These are phyloP conservation scores for Rhizopus stolonifer DNA, from an alignment of 371 early-diverging fungal species.

Conservation along the genomic window DNA sequence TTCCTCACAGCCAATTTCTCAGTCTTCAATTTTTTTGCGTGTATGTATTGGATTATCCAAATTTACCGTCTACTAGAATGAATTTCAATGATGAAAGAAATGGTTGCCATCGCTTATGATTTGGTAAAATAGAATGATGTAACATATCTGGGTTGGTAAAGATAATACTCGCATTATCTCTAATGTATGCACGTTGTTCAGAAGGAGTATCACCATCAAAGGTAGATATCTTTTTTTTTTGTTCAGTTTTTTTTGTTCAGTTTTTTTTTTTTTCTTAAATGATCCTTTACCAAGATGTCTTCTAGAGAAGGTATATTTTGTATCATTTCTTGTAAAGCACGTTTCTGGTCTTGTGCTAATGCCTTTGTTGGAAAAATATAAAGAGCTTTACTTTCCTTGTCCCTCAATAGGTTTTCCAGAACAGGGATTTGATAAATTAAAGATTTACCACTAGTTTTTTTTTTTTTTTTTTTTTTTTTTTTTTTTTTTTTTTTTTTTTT, in stretches of 20 bases:
- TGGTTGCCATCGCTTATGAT: constrained; percentile 51
- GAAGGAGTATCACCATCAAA: constrained; percentile 54
- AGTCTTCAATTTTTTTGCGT: no score
- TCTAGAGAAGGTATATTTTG: constrained; percentile 21
- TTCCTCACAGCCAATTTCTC: no score
- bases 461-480: neutral
- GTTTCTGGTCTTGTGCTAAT: constrained; percentile 77
- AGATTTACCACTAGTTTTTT: constrained; percentile 70
- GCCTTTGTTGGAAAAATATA: constrained; percentile 78
- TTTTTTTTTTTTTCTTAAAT: neutral
- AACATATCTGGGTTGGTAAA: constrained; percentile 87
- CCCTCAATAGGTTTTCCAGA: constrained; percentile 47
- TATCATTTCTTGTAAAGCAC: constrained; percentile 44
- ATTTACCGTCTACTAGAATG: constrained; percentile 73
- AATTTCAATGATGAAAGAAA: constrained; percentile 55
- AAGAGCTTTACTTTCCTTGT: constrained; percentile 45
- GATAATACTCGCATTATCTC: constrained; percentile 56
- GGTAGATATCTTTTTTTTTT: constrained; percentile 23
- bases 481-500: neutral
- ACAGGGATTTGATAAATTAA: constrained; percentile 75
- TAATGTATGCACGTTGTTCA: constrained; percentile 44
- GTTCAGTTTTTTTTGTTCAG: neutral
- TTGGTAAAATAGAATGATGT: constrained; percentile 71
- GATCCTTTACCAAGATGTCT: constrained; percentile 12
- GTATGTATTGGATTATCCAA: neutral